phyloP scores from a whole-genome alignment of 1,284 basidiomycete genomes.

The Cutaneotrichosporon sp. region DNA sequence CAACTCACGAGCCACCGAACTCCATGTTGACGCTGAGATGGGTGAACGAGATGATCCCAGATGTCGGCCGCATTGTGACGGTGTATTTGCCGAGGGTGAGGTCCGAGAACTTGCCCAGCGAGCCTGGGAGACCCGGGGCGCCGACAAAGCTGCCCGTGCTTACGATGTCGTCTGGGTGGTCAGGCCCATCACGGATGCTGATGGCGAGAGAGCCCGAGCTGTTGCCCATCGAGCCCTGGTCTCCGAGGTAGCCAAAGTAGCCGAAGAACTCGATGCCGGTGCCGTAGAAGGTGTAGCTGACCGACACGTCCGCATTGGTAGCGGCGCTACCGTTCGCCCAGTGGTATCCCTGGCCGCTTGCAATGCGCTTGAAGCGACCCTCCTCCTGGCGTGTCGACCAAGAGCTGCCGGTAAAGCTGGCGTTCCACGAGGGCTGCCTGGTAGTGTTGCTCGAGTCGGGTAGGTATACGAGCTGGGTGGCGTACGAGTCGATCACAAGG shows the following conservation, averaged over 20 bases:
- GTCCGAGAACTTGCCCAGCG: not conserved
- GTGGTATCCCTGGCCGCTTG: not conserved
- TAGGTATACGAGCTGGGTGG: not conserved
- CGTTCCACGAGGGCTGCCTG: not conserved
- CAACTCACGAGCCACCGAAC: not conserved
- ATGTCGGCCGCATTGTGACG: not conserved
- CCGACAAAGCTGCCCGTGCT: not conserved
- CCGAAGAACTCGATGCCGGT: slow-evolving; percentile 5
- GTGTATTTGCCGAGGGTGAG: not conserved
- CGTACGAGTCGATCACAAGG: not conserved
- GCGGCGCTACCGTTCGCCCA: not conserved
- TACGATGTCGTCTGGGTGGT: not conserved
- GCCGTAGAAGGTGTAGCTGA: not conserved
- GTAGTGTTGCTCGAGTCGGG: not conserved
- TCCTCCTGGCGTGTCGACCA: not conserved
- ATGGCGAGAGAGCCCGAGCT: not conserved
- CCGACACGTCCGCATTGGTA: not conserved
- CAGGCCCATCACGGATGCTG: not conserved
- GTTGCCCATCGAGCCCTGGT: not conserved
- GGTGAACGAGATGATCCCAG: not conserved
- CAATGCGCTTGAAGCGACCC: not conserved
- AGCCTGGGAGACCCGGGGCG: not conserved
- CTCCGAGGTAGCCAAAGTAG: not conserved
- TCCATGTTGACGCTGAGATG: not conserved
- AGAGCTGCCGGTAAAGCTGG: not conserved